Conservation (phyloP, 108 stramenopile genomes). For the Pseudonitzschia delicatissima region DNA sequence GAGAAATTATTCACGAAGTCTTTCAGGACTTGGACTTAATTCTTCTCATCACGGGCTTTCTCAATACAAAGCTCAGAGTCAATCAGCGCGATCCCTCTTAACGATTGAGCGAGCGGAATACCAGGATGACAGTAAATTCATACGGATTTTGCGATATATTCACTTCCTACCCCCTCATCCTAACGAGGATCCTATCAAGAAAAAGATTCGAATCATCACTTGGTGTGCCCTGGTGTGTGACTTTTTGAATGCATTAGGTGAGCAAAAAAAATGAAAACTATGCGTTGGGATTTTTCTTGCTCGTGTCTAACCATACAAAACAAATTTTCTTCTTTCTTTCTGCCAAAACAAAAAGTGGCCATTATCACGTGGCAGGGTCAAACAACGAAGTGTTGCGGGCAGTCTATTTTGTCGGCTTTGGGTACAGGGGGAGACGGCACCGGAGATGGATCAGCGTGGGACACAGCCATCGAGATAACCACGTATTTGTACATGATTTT, state of each 20-base stretch:
- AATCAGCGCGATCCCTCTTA: constrained; percentile 13
- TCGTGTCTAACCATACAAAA: not conserved
- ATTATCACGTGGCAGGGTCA: constrained; percentile 25
- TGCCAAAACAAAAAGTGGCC: constrained; percentile 13
- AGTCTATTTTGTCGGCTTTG: constrained; percentile 27
- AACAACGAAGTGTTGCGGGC: constrained; percentile 30
- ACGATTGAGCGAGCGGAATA: constrained; percentile 16
- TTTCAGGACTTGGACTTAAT: not conserved
- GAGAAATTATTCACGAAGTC: not conserved
- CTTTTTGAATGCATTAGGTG: constrained; percentile 26
- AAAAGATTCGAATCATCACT: constrained; percentile 24
- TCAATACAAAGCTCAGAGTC: not conserved
- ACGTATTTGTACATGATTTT: constrained; percentile 31
- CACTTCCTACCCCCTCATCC: constrained; percentile 29
- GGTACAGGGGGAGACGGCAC: not conserved
- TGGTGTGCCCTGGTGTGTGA: constrained; percentile 34
- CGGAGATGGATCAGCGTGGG: too few species aligned
- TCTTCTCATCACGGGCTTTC: not conserved
- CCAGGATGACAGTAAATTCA: constrained; percentile 13
- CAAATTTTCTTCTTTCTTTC: not conserved
- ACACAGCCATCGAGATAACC: constrained; percentile 20
- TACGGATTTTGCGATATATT: constrained; percentile 21
- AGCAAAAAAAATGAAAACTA: not conserved
- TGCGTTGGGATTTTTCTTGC: not conserved
- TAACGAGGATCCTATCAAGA: constrained; percentile 33